These are phyloP conservation scores for Cucurbitaria berberidis DNA, from an alignment of 2,329 filamentous ascomycete genomes.

Conservation along the genomic window DNA sequence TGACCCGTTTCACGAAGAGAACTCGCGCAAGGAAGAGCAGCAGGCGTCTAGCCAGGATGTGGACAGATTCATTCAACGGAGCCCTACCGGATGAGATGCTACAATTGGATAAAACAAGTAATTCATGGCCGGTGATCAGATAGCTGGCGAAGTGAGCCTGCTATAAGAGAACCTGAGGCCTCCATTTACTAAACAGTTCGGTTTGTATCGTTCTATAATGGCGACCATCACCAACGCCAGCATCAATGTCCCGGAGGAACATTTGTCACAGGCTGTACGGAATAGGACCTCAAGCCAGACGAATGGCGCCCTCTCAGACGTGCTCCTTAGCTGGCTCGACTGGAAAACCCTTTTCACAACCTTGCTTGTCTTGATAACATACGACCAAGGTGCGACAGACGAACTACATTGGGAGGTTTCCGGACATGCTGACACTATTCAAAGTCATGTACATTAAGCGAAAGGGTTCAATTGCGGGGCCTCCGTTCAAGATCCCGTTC, in stretches of 20 bases:
- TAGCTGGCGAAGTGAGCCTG: not conserved
- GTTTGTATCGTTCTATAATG: not conserved
- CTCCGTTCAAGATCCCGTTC: conserved; percentile 54
- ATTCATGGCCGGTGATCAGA: not conserved
- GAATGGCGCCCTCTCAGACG: not conserved
- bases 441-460: conserved; percentile 47
- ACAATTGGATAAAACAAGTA: not conserved
- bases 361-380: conserved; percentile 73
- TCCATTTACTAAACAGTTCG: too few species aligned
- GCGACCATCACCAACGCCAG: not conserved
- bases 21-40: not conserved
- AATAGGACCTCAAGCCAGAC: not conserved
- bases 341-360: conserved; percentile 75
- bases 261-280: not conserved
- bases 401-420: conserved; percentile 20
- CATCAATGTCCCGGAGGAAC: too few species aligned
- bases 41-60: not conserved
- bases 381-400: conserved; percentile 78
- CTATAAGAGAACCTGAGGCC: not conserved
- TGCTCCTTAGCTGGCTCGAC: conserved; percentile 12
- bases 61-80: not conserved
- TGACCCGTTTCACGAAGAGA: not conserved
- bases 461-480: conserved; percentile 54
- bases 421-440: not conserved
- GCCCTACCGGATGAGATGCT: not conserved